Evolutionary conservation across 2,329 filamentous ascomycete genomes (phyloP), one percentile per base, ranked within the genome.

Genomic region (Rachicladosporium sp.): DNA sequence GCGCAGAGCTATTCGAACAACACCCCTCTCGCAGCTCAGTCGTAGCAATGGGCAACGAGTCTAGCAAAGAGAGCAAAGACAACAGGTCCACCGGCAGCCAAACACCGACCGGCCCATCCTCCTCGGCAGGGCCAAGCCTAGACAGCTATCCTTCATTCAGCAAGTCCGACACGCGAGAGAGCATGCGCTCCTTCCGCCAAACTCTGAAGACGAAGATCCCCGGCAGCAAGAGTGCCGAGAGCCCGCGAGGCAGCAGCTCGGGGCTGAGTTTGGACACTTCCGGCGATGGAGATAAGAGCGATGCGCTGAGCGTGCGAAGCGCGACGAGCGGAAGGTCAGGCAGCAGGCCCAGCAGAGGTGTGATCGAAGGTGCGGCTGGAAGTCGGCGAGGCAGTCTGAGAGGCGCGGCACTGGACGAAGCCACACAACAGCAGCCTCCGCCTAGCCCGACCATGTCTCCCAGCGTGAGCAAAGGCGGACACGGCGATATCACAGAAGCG

Each of bases 141-240:
- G 81, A 86, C 61, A 83, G 85, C 23, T 93, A 91, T 61, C 89
- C 88, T 21, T 94, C 89, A 21, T 89, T 96, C 59, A 83, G 80
- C 65, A 82, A 82, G 59, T 86, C 87, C 41, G 89, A 96, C 58
- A 96, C 89, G 21, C 89, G 88, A 60, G 88, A 94, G 49, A 95
- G 87, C 5, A 77, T 82, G 27, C 82, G 87, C 48, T 95, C 88
- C 4, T 79, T 95, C 61, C 78, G 84, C 50, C 81, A 78, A 31
- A 74, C 74, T 6, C 74, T 96, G 50, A 76, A 85, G 44, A 93
- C 86, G 46, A 95, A 95, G 65, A 95, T 94, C 43, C 86, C 83
- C 2, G 83, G 15, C 3, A 19, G 23, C 4, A 70, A 69, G 46
- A 54, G 53, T 56, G 76, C 69, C 33, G 88, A 94, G 56, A 94